These are phyloP conservation scores for Ophiocordyceps robertsii DNA, from an alignment of 2,329 filamentous ascomycete genomes.

Conservation along the genomic window DNA sequence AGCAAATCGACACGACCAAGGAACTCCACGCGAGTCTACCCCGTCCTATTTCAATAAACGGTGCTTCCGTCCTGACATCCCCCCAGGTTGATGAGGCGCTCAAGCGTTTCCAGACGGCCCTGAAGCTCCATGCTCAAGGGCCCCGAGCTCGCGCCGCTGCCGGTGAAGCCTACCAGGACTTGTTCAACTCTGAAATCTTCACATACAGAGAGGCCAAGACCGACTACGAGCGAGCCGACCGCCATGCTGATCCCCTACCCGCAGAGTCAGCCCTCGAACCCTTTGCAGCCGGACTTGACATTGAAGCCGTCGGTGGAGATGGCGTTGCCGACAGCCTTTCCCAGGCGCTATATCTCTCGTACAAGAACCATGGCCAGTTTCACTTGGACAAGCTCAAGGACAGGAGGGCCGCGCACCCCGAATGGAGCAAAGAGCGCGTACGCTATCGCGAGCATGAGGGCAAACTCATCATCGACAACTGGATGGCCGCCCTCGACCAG, in stretches of 20 bases:
- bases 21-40: slow-evolving; percentile 56
- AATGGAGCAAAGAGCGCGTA: slow-evolving; percentile 22
- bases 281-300: slow-evolving; percentile 37
- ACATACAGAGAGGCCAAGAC: slow-evolving; percentile 76
- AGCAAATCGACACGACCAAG: slow-evolving; percentile 88
- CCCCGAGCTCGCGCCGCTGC: slow-evolving; percentile 64
- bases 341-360: slow-evolving; percentile 82
- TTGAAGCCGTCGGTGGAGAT: slow-evolving; percentile 51
- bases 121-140: slow-evolving; percentile 86
- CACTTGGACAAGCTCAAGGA: slow-evolving; percentile 50
- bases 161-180: slow-evolving; percentile 63
- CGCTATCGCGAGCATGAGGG: slow-evolving; percentile 19
- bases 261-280: slow-evolving; percentile 26
- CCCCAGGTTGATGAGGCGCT: slow-evolving; percentile 82
- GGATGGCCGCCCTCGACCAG: slow-evolving; percentile 45
- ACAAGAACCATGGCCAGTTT: slow-evolving; percentile 94
- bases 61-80: neutral
- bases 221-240: slow-evolving; percentile 63
- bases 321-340: slow-evolving; percentile 68
- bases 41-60: neutral
- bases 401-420: slow-evolving; percentile 31
- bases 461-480: slow-evolving; percentile 38
- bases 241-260: slow-evolving; percentile 35
- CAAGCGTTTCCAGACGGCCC: slow-evolving; percentile 81
- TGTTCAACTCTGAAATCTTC: slow-evolving; percentile 91